Conservation (phyloP, 2,329 filamentous ascomycete genomes). For the Penicillium verrucosum region DNA sequence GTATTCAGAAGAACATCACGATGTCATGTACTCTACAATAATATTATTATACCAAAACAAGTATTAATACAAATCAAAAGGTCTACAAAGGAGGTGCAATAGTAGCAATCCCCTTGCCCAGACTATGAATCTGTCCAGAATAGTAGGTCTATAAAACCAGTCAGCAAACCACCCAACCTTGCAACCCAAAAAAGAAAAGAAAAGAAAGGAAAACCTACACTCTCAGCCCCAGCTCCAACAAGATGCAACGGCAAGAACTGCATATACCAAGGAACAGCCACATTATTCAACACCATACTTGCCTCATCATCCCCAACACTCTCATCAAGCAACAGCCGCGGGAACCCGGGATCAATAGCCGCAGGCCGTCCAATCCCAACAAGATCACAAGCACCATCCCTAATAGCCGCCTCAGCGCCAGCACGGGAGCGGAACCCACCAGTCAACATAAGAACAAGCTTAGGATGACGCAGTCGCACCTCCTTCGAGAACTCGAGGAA, state of each 20-base stretch:
- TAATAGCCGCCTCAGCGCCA: constrained; percentile 51
- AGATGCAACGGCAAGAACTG: constrained; percentile 24
- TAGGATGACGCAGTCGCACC: constrained; percentile 47
- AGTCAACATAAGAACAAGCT: constrained; percentile 55
- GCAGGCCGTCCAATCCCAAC: constrained; percentile 50
- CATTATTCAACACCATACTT: constrained; percentile 23
- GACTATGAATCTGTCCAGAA: constrained; percentile 16
- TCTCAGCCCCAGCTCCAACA: constrained; percentile 32
- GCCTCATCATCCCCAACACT: constrained; percentile 26
- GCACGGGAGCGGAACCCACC: constrained; percentile 59
- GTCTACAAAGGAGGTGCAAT: constrained; percentile 16
- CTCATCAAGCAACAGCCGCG: constrained; percentile 34
- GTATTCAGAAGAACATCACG: neutral
- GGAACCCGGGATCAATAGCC: constrained; percentile 44
- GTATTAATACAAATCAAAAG: neutral
- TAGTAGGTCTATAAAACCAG: constrained; percentile 17
- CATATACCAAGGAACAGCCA: constrained; percentile 23
- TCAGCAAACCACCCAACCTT: constrained; percentile 6
- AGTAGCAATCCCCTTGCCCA: constrained; percentile 20
- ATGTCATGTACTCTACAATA: neutral
- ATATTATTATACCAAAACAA: neutral
- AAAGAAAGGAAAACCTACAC: constrained; percentile 22
- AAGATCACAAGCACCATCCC: constrained; percentile 48
- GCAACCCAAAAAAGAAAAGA: too few relatives aligned
- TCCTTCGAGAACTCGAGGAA: constrained; percentile 64